A percentile compares a stretch with the other conserved stretches of the same genome.
Conservation (phyloP, 2,329 filamentous ascomycete genomes). For the Phaeosphaeriaceae sp. region DNA sequence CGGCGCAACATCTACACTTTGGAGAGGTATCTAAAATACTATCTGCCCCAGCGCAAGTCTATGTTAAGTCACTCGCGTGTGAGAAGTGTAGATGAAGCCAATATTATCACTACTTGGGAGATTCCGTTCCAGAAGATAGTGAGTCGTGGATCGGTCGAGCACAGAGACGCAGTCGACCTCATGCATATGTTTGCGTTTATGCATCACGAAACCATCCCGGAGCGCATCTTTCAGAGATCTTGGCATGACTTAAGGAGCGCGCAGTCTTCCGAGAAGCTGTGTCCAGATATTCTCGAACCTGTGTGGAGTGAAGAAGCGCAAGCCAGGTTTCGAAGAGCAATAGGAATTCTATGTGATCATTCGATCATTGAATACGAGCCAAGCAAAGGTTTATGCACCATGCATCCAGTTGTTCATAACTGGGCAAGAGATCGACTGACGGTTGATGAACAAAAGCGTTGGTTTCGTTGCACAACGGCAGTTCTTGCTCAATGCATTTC, state of each 20-base stretch:
- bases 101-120: too few species aligned
- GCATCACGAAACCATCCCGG: slow-evolving; percentile 34
- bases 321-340: slow-evolving; percentile 18
- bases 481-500: slow-evolving; percentile 28
- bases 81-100: too few species aligned
- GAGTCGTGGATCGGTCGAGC: slow-evolving; percentile 10
- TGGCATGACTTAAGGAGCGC: slow-evolving; percentile 6
- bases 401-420: slow-evolving; percentile 42
- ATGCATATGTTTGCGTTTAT: slow-evolving; percentile 44
- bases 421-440: slow-evolving; percentile 40
- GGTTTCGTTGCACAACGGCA: slow-evolving; percentile 36
- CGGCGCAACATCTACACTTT: slow-evolving; percentile 28
- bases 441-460: slow-evolving; percentile 26
- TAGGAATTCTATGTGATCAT: slow-evolving; percentile 19
- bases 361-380: slow-evolving; percentile 31
- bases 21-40: slow-evolving; percentile 29
- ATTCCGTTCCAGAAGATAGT: slow-evolving; percentile 24
- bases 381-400: slow-evolving; percentile 29
- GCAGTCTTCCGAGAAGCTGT: slow-evolving; percentile 6
- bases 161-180: slow-evolving; percentile 41
- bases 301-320: slow-evolving; percentile 10
- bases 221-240: slow-evolving; percentile 24
- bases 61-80: slow-evolving; percentile 19
- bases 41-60: slow-evolving; percentile 18
- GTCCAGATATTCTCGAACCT: slow-evolving; percentile 18